Percentiles rank a stretch among this genome's conserved stretches.
Conservation (phyloP, 1,284 basidiomycete species). For the Marasmius tenuissimus region DNA sequence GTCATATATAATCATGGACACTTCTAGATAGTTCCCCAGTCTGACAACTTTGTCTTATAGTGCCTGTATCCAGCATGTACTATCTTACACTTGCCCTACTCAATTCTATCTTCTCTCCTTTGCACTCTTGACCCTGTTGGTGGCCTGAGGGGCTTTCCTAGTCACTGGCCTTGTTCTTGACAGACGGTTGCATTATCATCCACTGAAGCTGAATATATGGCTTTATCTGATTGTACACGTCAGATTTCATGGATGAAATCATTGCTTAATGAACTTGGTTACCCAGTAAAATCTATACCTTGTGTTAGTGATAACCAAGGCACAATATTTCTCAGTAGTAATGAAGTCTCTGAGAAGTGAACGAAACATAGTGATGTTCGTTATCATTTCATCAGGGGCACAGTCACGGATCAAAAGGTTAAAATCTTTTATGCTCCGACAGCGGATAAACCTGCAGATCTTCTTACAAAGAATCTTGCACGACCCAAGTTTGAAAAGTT, state of each 20-base stretch:
- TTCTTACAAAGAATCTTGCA: background rate
- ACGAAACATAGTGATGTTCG: conserved; percentile 43
- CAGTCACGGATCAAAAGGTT: background rate
- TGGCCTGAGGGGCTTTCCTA: no score
- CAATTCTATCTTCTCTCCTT: no score
- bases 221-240: background rate
- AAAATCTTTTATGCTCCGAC: background rate
- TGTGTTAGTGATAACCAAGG: conserved; percentile 37
- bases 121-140: no score
- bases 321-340: conserved; percentile 28
- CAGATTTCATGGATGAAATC: background rate
- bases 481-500: background rate
- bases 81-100: no score
- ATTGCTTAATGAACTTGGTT: conserved; percentile 23
- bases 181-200: background rate
- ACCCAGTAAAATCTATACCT: background rate
- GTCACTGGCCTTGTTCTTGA: no score
- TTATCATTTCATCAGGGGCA: conserved; percentile 35
- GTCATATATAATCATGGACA: no score
- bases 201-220: background rate
- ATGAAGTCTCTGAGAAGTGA: conserved; percentile 25
- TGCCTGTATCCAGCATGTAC: no score
- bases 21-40: no score
- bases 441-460: background rate
- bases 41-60: no score